These are phyloP conservation scores for Kazachstania psychrophila DNA, from an alignment of 805 yeast genomes.

Conservation along the genomic window DNA sequence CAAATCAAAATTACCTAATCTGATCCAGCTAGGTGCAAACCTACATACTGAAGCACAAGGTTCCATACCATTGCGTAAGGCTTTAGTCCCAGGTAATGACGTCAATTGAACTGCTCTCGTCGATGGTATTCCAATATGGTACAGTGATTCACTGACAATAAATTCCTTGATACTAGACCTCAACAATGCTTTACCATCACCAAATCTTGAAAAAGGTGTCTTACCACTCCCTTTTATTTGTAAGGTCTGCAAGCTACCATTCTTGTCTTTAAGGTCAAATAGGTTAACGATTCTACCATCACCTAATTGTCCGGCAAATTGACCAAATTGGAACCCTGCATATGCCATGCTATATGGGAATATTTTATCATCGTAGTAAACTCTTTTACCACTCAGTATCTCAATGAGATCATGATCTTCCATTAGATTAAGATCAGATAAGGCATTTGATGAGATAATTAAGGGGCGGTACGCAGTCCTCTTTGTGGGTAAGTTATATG, in stretches of 20 bases:
- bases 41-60: conserved; percentile 79
- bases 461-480: conserved; percentile 46
- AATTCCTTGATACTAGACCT: conserved; percentile 85
- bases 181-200: conserved; percentile 91
- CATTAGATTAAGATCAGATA: conserved; percentile 51
- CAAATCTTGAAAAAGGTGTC: conserved; percentile 89
- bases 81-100: conserved; percentile 62
- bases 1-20: conserved; percentile 83
- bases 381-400: conserved; percentile 53
- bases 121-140: conserved; percentile 77
- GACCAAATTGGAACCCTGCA: conserved; percentile 95
- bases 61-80: conserved; percentile 57
- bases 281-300: conserved; percentile 86
- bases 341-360: conserved; percentile 86
- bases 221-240: conserved; percentile 89
- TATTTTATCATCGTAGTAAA: conserved; percentile 34
- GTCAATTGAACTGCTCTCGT: conserved; percentile 75
- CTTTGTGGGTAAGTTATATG: conserved; percentile 62
- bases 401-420: conserved; percentile 40
- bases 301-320: conserved; percentile 94
- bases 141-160: conserved; percentile 69
- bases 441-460: conserved; percentile 50
- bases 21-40: conserved; percentile 77
- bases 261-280: conserved; percentile 60
- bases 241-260: conserved; percentile 27